A percentile compares a stretch with the other conserved stretches of the same genome.
Conservation (phyloP, 805 yeast genomes). For the Tanozyma kutaoensis region DNA sequence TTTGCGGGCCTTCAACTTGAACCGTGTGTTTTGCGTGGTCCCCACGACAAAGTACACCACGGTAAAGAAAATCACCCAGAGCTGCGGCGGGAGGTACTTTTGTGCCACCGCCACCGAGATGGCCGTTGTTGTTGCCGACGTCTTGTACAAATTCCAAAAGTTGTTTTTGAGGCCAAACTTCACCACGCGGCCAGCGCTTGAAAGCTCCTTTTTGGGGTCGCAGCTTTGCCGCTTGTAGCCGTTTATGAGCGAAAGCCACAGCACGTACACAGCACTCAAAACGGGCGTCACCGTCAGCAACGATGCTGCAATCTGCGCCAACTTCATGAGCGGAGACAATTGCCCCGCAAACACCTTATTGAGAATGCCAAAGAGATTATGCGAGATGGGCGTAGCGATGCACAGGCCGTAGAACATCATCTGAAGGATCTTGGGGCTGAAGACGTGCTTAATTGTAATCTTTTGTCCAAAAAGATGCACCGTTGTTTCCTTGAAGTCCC, state of each 20-base stretch:
- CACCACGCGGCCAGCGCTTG: no score
- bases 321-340: constrained; percentile 20
- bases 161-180: constrained; percentile 24
- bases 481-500: constrained; percentile 24
- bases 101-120: constrained; percentile 43
- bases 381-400: constrained; percentile 46
- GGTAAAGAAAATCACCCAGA: constrained; percentile 55
- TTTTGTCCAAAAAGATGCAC: constrained; percentile 5
- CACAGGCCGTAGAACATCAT: constrained; percentile 44
- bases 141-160: constrained; percentile 31
- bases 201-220: no score
- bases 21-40: constrained; percentile 44
- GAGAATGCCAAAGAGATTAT: constrained; percentile 34
- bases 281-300: constrained; percentile 45
- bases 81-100: constrained; percentile 38
- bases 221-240: no score
- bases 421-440: constrained; percentile 32
- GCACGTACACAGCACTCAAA: constrained; percentile 32
- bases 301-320: constrained; percentile 37
- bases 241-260: constrained; percentile 41
- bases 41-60: constrained; percentile 46
- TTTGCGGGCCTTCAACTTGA: no score
- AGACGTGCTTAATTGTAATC: constrained; percentile 21
- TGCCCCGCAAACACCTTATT: constrained; percentile 30
- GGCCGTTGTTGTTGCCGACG: constrained; percentile 43